Base-by-base conservation (phyloP, 2,329 filamentous ascomycete genomes). In the Scedosporium aurantiacum region DNA sequence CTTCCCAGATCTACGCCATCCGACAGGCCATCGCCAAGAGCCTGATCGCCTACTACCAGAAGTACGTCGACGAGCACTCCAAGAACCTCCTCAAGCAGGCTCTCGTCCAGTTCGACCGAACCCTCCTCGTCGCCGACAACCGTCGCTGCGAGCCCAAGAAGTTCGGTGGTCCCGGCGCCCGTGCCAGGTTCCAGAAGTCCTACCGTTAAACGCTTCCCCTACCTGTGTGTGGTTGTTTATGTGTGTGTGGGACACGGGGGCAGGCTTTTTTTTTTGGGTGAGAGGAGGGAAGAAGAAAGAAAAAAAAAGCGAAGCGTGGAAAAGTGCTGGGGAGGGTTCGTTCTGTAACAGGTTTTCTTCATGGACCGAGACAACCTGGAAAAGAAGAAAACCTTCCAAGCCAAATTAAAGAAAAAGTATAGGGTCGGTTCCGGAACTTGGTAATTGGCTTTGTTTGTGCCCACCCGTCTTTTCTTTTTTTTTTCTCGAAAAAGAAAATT, bases 1-100 rank as follows among this genome's bases (percentile, higher is more conserved):
- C 89, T 69, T 96, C 90, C 65, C 92, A 97, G 81, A 85, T 96
- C 80, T 97, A 97, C 82, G 94, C 94, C 77, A 91, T 97, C 84
- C 91, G 94, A 73, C 94, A 99, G 84, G 93, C 94, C 73, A 97
- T 99, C 76, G 87, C 92, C 83, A 99, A 97, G 87, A 71, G 73
- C 64, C 69, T 76, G 63, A 74, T 76, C 70, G 74, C 91, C 79
- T 97, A 97, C 89, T 97, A 97, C 89, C 93, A 97, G 84, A 97
- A 99, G 86, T 99, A 88, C 83, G 91, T 97, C 80, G 94, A 99
- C 77, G 94, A 99, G 89, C 92, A 97, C 89, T 91, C 89, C 83
- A 99, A 99, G 90, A 97, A 97, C 64, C 57, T 62, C 52, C 54
- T 63, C 52, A 99, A 97, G 91, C 89, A 93, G 82, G 90, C 90